Evolutionary conservation across 2,329 filamentous ascomycete species (phyloP).

Genomic region (Arachnomyces sp.): DNA sequence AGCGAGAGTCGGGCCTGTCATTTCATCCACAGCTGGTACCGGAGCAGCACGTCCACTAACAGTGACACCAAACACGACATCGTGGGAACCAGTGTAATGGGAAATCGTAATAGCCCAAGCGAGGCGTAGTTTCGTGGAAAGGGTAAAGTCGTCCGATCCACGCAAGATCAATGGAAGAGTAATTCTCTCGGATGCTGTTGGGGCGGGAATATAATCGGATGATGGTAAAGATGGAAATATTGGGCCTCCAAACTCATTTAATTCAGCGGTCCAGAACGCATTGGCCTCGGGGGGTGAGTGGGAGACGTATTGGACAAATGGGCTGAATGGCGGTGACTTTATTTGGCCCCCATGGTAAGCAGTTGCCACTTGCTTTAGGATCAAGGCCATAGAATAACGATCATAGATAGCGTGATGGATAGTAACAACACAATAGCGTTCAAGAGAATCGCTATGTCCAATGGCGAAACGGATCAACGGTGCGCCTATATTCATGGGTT

Average conservation of each 20-base stretch:
- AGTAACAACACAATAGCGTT: slow-evolving; percentile 40
- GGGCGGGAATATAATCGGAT: slow-evolving; percentile 25
- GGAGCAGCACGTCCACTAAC: slow-evolving; percentile 48
- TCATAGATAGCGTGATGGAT: slow-evolving; percentile 49
- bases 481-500: slow-evolving; percentile 26
- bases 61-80: slow-evolving; percentile 49
- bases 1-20: slow-evolving; percentile 38
- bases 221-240: slow-evolving; percentile 33
- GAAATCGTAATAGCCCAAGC: slow-evolving; percentile 47
- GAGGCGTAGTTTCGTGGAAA: slow-evolving; percentile 45
- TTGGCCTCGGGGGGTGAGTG: too few species aligned
- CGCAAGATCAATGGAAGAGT: slow-evolving; percentile 24
- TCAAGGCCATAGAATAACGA: slow-evolving; percentile 37
- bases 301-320: too few species aligned
- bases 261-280: slow-evolving; percentile 24
- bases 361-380: slow-evolving; percentile 30
- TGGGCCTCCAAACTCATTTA: slow-evolving; percentile 36
- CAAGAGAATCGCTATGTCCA: slow-evolving; percentile 12
- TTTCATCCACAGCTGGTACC: slow-evolving; percentile 41
- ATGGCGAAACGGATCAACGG: slow-evolving; percentile 29
- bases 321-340: slow-evolving; percentile 22
- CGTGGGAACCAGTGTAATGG: slow-evolving; percentile 39
- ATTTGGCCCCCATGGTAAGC: slow-evolving; percentile 28
- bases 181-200: slow-evolving; percentile 16
- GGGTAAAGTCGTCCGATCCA: slow-evolving; percentile 25